Base-by-base conservation (phyloP, 257 asterid genomes). In the Gynochthodes officinalis region DNA sequence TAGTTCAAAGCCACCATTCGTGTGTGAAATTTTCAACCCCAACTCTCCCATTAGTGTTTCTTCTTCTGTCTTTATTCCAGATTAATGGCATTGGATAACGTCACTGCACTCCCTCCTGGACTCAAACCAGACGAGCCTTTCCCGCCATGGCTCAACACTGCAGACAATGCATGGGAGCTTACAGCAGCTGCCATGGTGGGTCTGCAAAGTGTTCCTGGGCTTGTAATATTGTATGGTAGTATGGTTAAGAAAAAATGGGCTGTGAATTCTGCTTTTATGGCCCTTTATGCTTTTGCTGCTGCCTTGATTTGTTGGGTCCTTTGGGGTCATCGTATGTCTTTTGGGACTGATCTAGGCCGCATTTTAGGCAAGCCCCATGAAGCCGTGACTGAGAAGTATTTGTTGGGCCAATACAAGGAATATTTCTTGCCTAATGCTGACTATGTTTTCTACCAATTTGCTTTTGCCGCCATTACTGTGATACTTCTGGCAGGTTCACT, bases 181-280 rank as follows among this genome's bases (percentile, higher is more conserved):
- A 89, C 87, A 2, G 87, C 96, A 0, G 86, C 91, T 1, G 35
- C 96, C 62, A 78, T 89, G 88, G 96, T 89, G n/a, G 96, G 96
- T 16, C 84, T 89, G 2, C 96, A 87, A 64, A 89, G 92, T 70
- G 87, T 89, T 14, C 96, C 93, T 7, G 96, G 96, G 44, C 88
- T 89, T 0, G 86, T 89, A 3, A 84, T 89, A 2, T 73, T 89
- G 15, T 89, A 89, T 65, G 96, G 96, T n/a, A 84, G 91, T 81
- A 87, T 89, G 88, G 90, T 86, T 4, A 86, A 89, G 82, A 89
- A 86, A 21, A 89, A 89, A 72, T 89, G 92, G 96, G 96, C 92
- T 3, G 96, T 87, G 0, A 87, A 87, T 73, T 89, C 96, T 2
- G 88, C 93, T 11, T 89, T 89, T 80, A 88, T 89, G 96, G 94